Percentiles rank a stretch among this genome's conserved stretches.
Evolutionary conservation across 2,329 filamentous ascomycete species (phyloP).

Genomic region (Curvularia spicifera): DNA sequence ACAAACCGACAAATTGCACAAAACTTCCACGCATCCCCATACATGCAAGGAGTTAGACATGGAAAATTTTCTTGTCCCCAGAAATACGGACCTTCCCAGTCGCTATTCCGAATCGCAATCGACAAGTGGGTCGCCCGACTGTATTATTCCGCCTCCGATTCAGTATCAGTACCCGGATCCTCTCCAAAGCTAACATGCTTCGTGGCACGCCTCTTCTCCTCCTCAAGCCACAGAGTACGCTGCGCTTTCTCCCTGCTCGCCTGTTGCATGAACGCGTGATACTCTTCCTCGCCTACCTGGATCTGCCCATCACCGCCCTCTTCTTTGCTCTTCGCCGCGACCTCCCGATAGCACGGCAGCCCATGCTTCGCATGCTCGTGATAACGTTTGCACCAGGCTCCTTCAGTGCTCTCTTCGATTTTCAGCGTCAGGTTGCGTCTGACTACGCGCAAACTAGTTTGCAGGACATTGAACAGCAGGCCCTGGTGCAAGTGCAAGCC

Average conservation of each 20-base stretch:
- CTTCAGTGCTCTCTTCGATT: slow-evolving; percentile 37
- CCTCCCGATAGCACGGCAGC: slow-evolving; percentile 33
- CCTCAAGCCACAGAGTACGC: neutral
- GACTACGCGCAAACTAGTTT: slow-evolving; percentile 31
- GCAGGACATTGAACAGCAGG: slow-evolving; percentile 35
- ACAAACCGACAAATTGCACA: neutral
- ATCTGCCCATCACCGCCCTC: neutral
- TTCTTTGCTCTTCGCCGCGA: slow-evolving; percentile 7
- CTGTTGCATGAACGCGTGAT: neutral
- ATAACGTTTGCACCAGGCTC: slow-evolving; percentile 42
- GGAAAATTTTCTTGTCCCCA: neutral
- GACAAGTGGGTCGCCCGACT: neutral
- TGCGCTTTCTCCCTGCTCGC: neutral
- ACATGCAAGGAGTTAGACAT: neutral
- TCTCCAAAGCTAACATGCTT: slow-evolving; percentile 6
- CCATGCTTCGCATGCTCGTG: slow-evolving; percentile 37
- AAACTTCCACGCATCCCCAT: neutral
- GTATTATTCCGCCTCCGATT: slow-evolving; percentile 15
- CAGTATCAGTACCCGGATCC: slow-evolving; percentile 15
- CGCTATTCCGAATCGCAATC: neutral
- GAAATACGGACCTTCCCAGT: neutral
- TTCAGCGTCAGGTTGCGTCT: slow-evolving; percentile 38
- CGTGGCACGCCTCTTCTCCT: neutral
- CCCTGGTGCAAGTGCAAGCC: slow-evolving; percentile 21
- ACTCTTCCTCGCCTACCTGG: neutral